phyloP scores from a whole-genome alignment of 805 yeast species.

The Candida maris region DNA sequence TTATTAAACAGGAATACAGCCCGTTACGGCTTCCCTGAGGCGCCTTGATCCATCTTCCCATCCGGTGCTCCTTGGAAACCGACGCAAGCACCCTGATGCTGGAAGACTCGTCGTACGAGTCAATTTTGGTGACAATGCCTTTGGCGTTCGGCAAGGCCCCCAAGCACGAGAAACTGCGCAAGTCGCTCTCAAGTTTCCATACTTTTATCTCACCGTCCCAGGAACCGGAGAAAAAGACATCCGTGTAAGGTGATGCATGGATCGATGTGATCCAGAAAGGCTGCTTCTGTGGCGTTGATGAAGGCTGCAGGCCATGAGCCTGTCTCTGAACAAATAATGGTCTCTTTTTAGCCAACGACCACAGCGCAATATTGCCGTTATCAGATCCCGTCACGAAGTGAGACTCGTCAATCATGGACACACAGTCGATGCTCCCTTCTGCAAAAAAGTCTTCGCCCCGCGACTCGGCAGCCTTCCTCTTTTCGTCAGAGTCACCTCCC shows the following conservation, averaged over 20 bases:
- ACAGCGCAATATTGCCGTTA: slow-evolving; percentile 83
- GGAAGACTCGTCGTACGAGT: slow-evolving; percentile 48
- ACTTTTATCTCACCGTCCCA: slow-evolving; percentile 74
- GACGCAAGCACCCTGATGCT: slow-evolving; percentile 59
- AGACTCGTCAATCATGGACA: slow-evolving; percentile 86
- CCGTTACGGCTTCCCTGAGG: slow-evolving; percentile 71
- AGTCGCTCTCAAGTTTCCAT: slow-evolving; percentile 70
- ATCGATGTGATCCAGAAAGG: slow-evolving; percentile 87
- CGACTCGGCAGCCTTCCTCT: slow-evolving; percentile 30
- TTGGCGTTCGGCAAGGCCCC: slow-evolving; percentile 56
- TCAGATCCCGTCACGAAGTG: slow-evolving; percentile 95
- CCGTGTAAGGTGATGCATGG: slow-evolving; percentile 79
- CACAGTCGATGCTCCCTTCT: slow-evolving; percentile 90
- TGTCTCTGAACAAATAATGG: slow-evolving; percentile 65
- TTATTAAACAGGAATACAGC: slow-evolving; percentile 52
- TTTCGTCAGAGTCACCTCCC: slow-evolving; percentile 68
- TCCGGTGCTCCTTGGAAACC: slow-evolving; percentile 77
- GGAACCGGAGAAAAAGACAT: slow-evolving; percentile 84
- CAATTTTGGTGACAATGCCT: slow-evolving; percentile 70
- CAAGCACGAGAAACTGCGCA: slow-evolving; percentile 56
- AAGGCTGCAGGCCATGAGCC: slow-evolving; percentile 69
- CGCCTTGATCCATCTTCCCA: slow-evolving; percentile 80
- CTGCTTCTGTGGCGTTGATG: slow-evolving; percentile 53
- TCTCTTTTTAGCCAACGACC: slow-evolving; percentile 90
- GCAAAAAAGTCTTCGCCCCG: slow-evolving; percentile 38